Percentiles rank a stretch among this genome's conserved stretches.
Conservation (phyloP, 805 yeast genomes). For the Scheffersomyces spartinae region DNA sequence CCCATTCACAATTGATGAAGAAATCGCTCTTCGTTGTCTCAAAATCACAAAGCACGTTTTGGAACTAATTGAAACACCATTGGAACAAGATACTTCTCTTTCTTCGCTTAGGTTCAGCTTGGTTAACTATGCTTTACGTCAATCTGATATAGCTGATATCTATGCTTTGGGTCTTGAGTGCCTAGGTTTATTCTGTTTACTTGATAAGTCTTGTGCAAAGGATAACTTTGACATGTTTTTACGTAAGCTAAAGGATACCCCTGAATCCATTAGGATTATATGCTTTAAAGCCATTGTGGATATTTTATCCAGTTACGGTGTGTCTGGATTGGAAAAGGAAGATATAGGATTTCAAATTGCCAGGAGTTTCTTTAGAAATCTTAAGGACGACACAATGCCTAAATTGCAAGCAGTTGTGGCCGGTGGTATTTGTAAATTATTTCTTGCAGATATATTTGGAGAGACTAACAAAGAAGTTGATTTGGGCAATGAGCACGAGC, state of each 20-base stretch:
- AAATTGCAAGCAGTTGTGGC: conserved; percentile 71
- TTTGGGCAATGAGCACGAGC: conserved; percentile 13
- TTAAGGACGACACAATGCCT: conserved; percentile 46
- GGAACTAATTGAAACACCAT: conserved; percentile 52
- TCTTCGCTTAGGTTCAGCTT: conserved; percentile 64
- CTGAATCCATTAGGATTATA: conserved; percentile 46
- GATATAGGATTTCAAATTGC: conserved; percentile 56
- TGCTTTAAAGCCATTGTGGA: conserved; percentile 69
- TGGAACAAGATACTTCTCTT: conserved; percentile 53
- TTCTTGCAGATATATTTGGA: conserved; percentile 61
- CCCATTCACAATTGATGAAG: conserved; percentile 12
- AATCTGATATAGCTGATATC: conserved; percentile 39
- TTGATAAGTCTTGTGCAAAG: conserved; percentile 56
- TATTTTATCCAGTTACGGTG: conserved; percentile 68
- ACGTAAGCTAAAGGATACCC: too few species aligned
- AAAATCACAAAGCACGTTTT: conserved; percentile 58
- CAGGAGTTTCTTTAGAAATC: conserved; percentile 54
- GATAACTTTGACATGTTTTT: conserved; percentile 51
- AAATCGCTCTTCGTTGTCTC: conserved; percentile 50
- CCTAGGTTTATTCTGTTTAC: conserved; percentile 67
- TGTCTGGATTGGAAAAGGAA: conserved; percentile 45
- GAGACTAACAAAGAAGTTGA: conserved; percentile 37
- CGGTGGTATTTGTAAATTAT: conserved; percentile 75
- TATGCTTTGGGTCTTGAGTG: conserved; percentile 61
- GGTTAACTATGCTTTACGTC: conserved; percentile 52